Conservation (phyloP, 2,329 filamentous ascomycete species). For the Oidium heveae region DNA sequence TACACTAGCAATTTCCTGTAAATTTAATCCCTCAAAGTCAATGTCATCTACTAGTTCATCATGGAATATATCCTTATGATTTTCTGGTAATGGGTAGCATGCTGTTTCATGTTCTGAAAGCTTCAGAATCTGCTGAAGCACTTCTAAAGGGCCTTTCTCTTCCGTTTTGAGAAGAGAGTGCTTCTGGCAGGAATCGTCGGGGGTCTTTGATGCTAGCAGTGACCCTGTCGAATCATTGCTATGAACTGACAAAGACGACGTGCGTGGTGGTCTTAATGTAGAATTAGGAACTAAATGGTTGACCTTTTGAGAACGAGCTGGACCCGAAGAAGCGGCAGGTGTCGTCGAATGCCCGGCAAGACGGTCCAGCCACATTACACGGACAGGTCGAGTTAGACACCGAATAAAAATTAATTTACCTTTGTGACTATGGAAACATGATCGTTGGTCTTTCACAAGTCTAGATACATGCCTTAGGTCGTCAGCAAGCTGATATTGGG, state of each 20-base stretch:
- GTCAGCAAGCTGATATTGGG: too few species aligned
- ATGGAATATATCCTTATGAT: constrained; percentile 11
- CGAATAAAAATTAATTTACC: background rate
- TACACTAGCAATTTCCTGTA: constrained; percentile 28
- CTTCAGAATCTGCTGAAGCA: constrained; percentile 25
- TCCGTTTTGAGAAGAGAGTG: constrained; percentile 27
- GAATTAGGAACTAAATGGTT: constrained; percentile 43
- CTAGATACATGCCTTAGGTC: too few species aligned
- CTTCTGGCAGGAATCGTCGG: constrained; percentile 42
- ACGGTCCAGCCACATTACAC: constrained; percentile 69
- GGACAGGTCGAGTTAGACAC: background rate
- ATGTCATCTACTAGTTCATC: constrained; percentile 35
- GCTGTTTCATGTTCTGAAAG: constrained; percentile 8
- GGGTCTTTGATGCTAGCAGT: constrained; percentile 36
- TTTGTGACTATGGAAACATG: background rate
- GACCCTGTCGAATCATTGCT: constrained; percentile 57
- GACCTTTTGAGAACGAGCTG: constrained; percentile 42
- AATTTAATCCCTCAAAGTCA: constrained; percentile 53
- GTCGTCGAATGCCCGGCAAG: constrained; percentile 36
- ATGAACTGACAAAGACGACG: constrained; percentile 55
- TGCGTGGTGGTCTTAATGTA: constrained; percentile 43
- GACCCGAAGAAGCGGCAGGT: constrained; percentile 40
- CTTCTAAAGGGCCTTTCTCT: constrained; percentile 42
- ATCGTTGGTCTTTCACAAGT: background rate
- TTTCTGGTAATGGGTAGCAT: constrained; percentile 1